Base-by-base conservation (phyloP, 345 rosid species). In the Eucalyptus pauciflora region DNA sequence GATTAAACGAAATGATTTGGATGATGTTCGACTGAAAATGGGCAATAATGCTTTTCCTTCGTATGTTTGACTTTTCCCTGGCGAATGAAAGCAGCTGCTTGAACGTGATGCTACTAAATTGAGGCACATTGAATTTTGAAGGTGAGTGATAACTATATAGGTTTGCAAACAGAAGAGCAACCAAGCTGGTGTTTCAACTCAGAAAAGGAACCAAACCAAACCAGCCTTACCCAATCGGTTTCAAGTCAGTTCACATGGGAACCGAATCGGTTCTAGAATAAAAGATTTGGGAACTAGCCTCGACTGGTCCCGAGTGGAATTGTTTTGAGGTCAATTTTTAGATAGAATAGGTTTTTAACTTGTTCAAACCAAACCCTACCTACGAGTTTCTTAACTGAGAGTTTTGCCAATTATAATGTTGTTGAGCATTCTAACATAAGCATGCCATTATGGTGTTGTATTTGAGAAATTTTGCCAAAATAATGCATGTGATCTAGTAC, bases 271-370 rank as follows among this genome's bases (percentile, higher is more conserved):
- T 76, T 76, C 48, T 37, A 6, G 3, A 18, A 45, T 41, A 22
- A 41, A 71, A 76, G 43, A 5, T 76, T 41, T 41, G 46, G 27
- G 45, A 37, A 37, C 25, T 6, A 18, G 25, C 45, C 81, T 71
- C 10, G 7, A 71, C 7, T 0, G 2, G 2, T 20, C 37, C 13
- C 8, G 0, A 76, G 48, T 37, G 12, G 4, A 37, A 37, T 11
- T 27, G 1, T 37, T 33, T 10, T 13, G 24, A 20, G 83, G 13
- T 10, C 3, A 0, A 10, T 71, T 71, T 37, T 33, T 3, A 3
- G 2, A 71, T 10, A 18, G 81, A 18, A 4, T 5, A 6, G 2
- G 18, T 29, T 64, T 27, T 62, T 15, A 64, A 37, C 13, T 11
- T 7, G 12, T 37, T 71, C 46, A 37, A 71, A 71, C 13, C 25